Base-by-base conservation (phyloP, 1,284 basidiomycete species). In the Heterobasidion annosum region DNA sequence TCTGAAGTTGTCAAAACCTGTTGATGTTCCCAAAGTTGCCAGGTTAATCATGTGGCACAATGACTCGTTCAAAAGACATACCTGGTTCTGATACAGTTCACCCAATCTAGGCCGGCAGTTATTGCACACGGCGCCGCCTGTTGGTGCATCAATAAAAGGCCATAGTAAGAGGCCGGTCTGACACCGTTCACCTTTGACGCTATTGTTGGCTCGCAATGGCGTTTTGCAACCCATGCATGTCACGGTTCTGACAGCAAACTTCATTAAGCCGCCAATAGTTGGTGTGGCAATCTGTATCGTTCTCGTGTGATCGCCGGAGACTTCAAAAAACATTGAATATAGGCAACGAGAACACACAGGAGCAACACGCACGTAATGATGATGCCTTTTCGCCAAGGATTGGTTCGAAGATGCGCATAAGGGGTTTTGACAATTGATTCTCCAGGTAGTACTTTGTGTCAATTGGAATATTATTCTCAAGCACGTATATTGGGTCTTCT, bases 341-440 rank as follows among this genome's bases (percentile, higher is more conserved):
- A 34, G 2, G 52, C 33, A 25, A 51, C 19, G n/a, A 4, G 47
- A 50, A 12, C 51, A 48, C 1, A 25, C 19, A 49, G 25, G 13
- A 42, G 33, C 34, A 19, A 56, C 45, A 75, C 90, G 64, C 63
- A 96, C 94, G 70, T 10, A 98, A 68, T 13, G 88, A 90, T 16
- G 77, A 75, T 0, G 94, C 91, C 62, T 90, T 93, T 48, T 94
- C 93, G 1, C 94, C 94, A 8, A 97, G 71, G 62, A 98, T 92
- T n/a, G 94, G 94, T 67, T 98, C 95, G 67, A 98, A 98, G 61
- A 98, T 98, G 58, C 94, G 81, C 85, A 98, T 82, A 2, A 98
- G 74, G 5, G 94, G 94, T 68, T 98, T 98, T 0, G 93, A 91
- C 0, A 98, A 80, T 65, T 98, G 94, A 63, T 97, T 97, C 54